phyloP scores from a whole-genome alignment of 768 basidiomycete genomes.

The Leucocoprinus birnbaumii region DNA sequence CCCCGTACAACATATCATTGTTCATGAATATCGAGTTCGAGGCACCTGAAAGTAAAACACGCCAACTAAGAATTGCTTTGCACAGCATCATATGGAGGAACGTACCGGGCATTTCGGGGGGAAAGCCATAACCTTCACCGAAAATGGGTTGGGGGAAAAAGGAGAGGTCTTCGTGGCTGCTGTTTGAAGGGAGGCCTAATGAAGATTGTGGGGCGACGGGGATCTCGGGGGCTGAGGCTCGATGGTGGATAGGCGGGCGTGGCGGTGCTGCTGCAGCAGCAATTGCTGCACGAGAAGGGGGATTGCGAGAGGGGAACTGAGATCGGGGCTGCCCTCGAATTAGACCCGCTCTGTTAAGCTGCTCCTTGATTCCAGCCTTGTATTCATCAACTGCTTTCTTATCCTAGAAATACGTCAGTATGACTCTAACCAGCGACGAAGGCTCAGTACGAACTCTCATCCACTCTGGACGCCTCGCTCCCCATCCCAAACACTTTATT shows the following conservation, averaged over 20 bases:
- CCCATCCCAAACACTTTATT: slow-evolving; percentile 85
- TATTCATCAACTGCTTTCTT: slow-evolving; percentile 80
- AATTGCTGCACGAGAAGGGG: slow-evolving; percentile 28
- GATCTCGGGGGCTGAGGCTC: slow-evolving; percentile 22
- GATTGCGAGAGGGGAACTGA: slow-evolving; percentile 30
- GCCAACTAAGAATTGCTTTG: slow-evolving; percentile 11
- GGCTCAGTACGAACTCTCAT: slow-evolving; percentile 56
- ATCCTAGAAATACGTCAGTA: slow-evolving; percentile 45
- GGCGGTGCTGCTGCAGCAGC: slow-evolving; percentile 23
- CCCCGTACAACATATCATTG: slow-evolving; percentile 17
- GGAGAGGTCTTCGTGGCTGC: slow-evolving; percentile 20
- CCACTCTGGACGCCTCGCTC: slow-evolving; percentile 83
- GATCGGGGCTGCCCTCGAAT: slow-evolving; percentile 81
- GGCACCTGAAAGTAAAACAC: slow-evolving; percentile 26
- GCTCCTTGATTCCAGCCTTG: slow-evolving; percentile 82
- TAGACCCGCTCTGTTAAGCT: slow-evolving; percentile 72
- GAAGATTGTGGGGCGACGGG: slow-evolving; percentile 17
- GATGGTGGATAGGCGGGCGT: slow-evolving; percentile 17
- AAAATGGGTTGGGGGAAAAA: slow-evolving; percentile 21
- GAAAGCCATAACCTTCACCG: slow-evolving; percentile 25
- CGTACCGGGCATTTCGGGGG: slow-evolving; percentile 45
- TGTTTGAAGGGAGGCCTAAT: slow-evolving; percentile 12
- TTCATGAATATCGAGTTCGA: slow-evolving; percentile 35
- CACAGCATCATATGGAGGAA: slow-evolving; percentile 8
- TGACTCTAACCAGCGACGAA: slow-evolving; percentile 11